phyloP scores from a whole-genome alignment of 805 yeast species.

The Ogataea pini region DNA sequence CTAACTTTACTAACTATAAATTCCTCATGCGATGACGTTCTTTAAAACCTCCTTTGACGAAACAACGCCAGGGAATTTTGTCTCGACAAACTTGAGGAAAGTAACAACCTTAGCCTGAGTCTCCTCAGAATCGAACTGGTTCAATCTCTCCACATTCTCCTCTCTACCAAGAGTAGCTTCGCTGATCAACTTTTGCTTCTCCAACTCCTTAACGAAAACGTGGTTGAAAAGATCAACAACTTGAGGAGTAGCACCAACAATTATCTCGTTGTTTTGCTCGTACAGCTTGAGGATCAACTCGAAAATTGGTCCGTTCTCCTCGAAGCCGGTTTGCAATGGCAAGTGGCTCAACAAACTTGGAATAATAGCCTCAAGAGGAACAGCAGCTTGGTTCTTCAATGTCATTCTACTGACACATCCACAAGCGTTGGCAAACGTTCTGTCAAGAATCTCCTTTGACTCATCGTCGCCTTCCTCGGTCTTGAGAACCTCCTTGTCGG shows the following conservation, averaged over 20 bases:
- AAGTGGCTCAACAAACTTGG: conserved; percentile 75
- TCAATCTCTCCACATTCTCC: conserved; percentile 71
- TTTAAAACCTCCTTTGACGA: conserved; percentile 51
- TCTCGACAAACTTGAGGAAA: conserved; percentile 71
- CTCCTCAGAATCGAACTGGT: conserved; percentile 75
- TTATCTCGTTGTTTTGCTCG: conserved; percentile 57
- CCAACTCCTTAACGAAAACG: conserved; percentile 75
- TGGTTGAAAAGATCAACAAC: conserved; percentile 67
- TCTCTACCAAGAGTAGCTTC: conserved; percentile 86
- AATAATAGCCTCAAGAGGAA: conserved; percentile 76
- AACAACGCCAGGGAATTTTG: conserved; percentile 62
- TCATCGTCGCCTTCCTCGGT: conserved; percentile 73
- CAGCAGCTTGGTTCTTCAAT: conserved; percentile 64
- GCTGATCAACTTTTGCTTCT: conserved; percentile 64
- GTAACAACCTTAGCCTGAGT: conserved; percentile 64
- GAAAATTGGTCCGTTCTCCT: conserved; percentile 91
- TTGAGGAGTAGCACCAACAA: conserved; percentile 56
- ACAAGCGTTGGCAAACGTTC: conserved; percentile 91
- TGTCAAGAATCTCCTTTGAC: conserved; percentile 72
- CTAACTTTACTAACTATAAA: too few relatives aligned
- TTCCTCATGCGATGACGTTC: conserved; percentile 39
- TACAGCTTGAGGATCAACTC: conserved; percentile 73
- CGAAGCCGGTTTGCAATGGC: conserved; percentile 85
- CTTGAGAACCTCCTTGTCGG: conserved; percentile 65
- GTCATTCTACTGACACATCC: conserved; percentile 96